These are phyloP conservation scores for Neofusicoccum laricinum DNA, from an alignment of 2,329 filamentous ascomycete genomes.

Conservation along the genomic window DNA sequence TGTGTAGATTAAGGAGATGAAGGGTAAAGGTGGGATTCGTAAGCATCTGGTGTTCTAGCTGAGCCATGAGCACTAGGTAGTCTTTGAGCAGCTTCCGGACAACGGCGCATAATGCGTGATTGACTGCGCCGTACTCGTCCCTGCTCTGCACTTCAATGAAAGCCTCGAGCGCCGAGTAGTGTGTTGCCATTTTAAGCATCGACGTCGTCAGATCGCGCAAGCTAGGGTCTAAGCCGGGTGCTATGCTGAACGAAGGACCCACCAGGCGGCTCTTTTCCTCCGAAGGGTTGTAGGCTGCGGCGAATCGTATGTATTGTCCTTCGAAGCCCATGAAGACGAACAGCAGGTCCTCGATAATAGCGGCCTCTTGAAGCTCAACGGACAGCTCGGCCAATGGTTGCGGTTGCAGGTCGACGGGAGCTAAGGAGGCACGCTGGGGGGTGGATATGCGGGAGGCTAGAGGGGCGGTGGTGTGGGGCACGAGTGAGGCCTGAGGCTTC, in stretches of 20 bases:
- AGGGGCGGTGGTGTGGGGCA: constrained; percentile 68
- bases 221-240: constrained; percentile 84
- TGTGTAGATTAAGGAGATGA: constrained; percentile 89
- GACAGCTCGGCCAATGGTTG: constrained; percentile 66
- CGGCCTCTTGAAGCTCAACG: constrained; percentile 79
- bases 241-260: constrained; percentile 76
- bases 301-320: constrained; percentile 92
- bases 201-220: constrained; percentile 80
- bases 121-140: constrained; percentile 90
- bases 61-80: constrained; percentile 87
- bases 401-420: constrained; percentile 68
- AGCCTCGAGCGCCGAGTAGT: constrained; percentile 85
- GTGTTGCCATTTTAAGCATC: constrained; percentile 91
- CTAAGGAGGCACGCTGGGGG: constrained; percentile 61
- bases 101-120: constrained; percentile 92
- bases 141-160: constrained; percentile 94
- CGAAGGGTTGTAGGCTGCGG: constrained; percentile 74
- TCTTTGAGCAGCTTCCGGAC: constrained; percentile 89
- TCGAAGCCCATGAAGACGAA: constrained; percentile 98
- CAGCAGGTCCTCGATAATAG: constrained; percentile 83
- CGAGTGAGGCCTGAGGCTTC: constrained; percentile 75
- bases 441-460: constrained; percentile 66
- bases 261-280: constrained; percentile 83
- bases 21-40: constrained; percentile 87
- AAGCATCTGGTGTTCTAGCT: constrained; percentile 88